Evolutionary conservation across 345 rosid genomes (phyloP).

Genomic region (Bretschneidera sinensis): DNA sequence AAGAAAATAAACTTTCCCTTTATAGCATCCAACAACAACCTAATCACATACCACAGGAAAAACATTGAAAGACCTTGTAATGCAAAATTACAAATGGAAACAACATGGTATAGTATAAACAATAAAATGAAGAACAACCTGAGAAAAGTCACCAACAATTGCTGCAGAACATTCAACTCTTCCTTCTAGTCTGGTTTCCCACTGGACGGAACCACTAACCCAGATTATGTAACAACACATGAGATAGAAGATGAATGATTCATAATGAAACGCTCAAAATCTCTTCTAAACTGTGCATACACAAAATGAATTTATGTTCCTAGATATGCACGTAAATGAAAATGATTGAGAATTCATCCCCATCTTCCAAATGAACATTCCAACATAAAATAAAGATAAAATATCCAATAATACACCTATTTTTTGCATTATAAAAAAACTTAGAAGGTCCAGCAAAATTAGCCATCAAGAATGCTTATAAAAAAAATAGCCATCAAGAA

Average conservation of each 20-base stretch:
- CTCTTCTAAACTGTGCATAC: no score
- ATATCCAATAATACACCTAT: background rate
- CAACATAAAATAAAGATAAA: background rate
- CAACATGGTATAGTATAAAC: conserved; percentile 12
- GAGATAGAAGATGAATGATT: conserved; percentile 16
- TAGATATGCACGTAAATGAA: no score
- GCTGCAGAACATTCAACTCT: conserved; percentile 86
- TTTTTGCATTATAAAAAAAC: background rate
- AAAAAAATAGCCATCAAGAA: no score
- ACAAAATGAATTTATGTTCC: no score
- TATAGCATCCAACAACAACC: conserved; percentile 94
- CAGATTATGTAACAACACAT: conserved; percentile 6
- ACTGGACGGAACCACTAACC: conserved; percentile 69
- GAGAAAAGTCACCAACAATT: conserved; percentile 65
- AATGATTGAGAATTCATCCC: background rate
- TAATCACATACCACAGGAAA: conserved; percentile 20
- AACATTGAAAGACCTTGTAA: conserved; percentile 12
- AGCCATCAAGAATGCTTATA: background rate
- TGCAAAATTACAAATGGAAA: conserved; percentile 16
- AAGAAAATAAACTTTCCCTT: conserved; percentile 76
- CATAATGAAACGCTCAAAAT: no score
- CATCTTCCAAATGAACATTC: conserved; percentile 1
- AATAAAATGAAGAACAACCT: conserved; percentile 41
- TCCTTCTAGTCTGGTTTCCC: conserved; percentile 78
- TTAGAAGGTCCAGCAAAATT: background rate